phyloP scores from a whole-genome alignment of 2,329 filamentous ascomycete genomes.

The Scedosporium apiospermum region DNA sequence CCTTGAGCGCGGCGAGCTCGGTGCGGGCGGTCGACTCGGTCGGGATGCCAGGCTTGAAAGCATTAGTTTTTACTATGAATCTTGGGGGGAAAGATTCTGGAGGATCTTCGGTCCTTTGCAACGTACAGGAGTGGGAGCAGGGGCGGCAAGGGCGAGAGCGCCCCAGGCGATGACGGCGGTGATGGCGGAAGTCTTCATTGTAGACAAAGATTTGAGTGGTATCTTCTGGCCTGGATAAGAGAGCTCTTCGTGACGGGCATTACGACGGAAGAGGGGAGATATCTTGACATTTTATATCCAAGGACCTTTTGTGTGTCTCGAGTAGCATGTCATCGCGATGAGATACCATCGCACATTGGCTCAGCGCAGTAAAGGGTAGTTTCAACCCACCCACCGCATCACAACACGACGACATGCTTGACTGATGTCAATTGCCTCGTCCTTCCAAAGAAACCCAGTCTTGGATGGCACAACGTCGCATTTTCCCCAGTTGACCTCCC shows the following conservation, averaged over 20 bases:
- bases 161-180: not conserved
- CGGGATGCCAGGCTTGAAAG: conserved; percentile 50
- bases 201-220: not conserved
- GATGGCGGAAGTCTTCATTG: conserved; percentile 5
- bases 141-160: conserved; percentile 14
- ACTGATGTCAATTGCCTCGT: too few relatives aligned
- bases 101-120: not conserved
- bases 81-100: not conserved
- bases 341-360: too few relatives aligned
- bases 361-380: too few relatives aligned
- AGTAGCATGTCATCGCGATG: too few relatives aligned
- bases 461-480: not conserved
- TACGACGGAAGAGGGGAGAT: not conserved
- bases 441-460: too few relatives aligned
- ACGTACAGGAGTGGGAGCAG: conserved; percentile 18
- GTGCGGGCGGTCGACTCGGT: conserved; percentile 44
- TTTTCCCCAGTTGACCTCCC: not conserved
- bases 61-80: not conserved
- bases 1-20: conserved; percentile 48
- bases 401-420: too few relatives aligned
- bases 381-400: too few relatives aligned
- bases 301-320: too few relatives aligned
- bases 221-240: not conserved
- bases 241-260: not conserved
- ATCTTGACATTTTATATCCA: too few relatives aligned